These are phyloP conservation scores for Leishmania braziliensis DNA, from an alignment of 208 protist species.

Conservation along the genomic window DNA sequence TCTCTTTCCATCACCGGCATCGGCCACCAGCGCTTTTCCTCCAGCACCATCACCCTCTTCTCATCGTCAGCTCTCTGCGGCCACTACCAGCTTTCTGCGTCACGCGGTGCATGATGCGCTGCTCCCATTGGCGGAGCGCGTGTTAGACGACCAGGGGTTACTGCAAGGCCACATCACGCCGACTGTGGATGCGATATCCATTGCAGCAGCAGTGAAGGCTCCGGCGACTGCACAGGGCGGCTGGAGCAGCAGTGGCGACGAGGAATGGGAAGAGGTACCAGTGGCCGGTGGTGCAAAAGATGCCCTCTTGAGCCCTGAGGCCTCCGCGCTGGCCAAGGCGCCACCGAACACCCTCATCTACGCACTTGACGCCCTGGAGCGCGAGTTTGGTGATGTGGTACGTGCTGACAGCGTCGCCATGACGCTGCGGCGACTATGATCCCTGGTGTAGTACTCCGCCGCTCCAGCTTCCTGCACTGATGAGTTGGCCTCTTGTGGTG, in stretches of 20 bases:
- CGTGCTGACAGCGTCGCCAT: slow-evolving; percentile 18
- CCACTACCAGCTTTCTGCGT: slow-evolving; percentile 8
- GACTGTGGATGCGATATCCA: too few relatives aligned
- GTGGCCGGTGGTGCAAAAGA: background rate
- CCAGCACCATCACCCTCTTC: background rate
- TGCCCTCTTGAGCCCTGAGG: background rate
- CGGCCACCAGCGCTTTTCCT: background rate
- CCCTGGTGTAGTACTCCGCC: background rate
- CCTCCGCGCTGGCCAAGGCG: background rate
- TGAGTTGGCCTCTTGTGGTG: background rate
- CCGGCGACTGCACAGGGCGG: background rate
- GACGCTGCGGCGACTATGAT: slow-evolving; percentile 24
- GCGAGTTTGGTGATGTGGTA: slow-evolving; percentile 5
- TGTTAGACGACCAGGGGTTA: slow-evolving; percentile 16
- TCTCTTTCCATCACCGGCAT: background rate
- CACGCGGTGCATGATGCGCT: slow-evolving; percentile 26
- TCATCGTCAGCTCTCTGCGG: background rate
- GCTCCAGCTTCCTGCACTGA: background rate
- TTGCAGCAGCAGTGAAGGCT: background rate
- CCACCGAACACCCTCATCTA: slow-evolving; percentile 4
- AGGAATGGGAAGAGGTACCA: slow-evolving; percentile 14
- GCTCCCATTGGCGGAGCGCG: slow-evolving; percentile 22
- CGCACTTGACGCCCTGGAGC: slow-evolving; percentile 24
- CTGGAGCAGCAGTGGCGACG: slow-evolving; percentile 13
- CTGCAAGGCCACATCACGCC: background rate